Conservation (phyloP, 2,329 filamentous ascomycete genomes). For the Colletotrichum cordylinicola region DNA sequence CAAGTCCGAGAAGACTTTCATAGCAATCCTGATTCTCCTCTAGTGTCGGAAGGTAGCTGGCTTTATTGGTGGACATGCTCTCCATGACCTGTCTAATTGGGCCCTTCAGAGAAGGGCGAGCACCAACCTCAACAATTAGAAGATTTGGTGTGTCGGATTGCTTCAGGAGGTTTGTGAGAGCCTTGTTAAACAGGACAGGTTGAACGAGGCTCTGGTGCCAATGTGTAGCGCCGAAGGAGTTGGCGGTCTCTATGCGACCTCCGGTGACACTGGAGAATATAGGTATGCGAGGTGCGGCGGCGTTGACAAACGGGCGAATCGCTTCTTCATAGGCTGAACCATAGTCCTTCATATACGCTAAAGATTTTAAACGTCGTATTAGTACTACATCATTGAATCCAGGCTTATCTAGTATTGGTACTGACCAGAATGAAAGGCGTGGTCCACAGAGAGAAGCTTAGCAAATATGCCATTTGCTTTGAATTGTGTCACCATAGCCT, state of each 20-base stretch:
- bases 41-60: background rate
- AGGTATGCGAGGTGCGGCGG: background rate
- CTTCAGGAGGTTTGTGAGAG: background rate
- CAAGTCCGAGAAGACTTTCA: background rate
- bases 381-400: background rate
- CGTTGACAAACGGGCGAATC: background rate
- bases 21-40: background rate
- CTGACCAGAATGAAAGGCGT: conserved; percentile 44
- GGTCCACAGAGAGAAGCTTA: conserved; percentile 38
- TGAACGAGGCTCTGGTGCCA: conserved; percentile 49
- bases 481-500: conserved; percentile 29
- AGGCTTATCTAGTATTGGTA: background rate
- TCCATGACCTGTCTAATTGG: conserved; percentile 22
- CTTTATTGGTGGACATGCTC: background rate
- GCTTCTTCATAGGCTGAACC: background rate
- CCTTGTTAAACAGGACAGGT: conserved; percentile 47
- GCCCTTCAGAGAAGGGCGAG: conserved; percentile 23
- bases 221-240: conserved; percentile 30
- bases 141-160: background rate
- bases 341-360: background rate
- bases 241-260: background rate
- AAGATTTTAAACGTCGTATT: conserved; percentile 37
- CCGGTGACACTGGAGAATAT: conserved; percentile 29
- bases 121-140: conserved; percentile 25
- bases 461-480: conserved; percentile 33